Evolutionary conservation across 768 basidiomycete genomes (phyloP), one percentile per base, ranked within the genome.

Genomic region (Tulasnella sp.): DNA sequence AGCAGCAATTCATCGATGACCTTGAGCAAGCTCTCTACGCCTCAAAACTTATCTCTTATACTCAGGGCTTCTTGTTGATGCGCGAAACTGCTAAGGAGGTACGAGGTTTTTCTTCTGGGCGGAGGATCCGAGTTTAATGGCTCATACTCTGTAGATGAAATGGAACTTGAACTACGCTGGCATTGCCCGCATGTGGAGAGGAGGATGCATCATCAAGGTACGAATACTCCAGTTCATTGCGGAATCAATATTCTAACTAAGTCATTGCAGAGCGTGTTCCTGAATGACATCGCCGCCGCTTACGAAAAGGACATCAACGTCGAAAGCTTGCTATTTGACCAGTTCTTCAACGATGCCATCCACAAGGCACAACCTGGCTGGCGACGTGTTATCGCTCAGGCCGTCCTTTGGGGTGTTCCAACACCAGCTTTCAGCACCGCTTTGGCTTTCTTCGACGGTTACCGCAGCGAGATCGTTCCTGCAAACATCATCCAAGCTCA

Each of bases 51-150:
- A 97, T 98, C 84, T 99, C 97, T 40, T 99, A 99, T 89, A 95
- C 97, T 6, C 98, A 99, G 87, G 98, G 98, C 82, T 99, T 99
- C 89, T 97, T 99, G 92, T 91, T 99, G 84, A 98, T 99, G 96
- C 90, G 98, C 82, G 94, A 98, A 87, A 97, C 96, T 74, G 98
- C 97, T 68, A 95, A 95, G 86, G 96, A 98, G 89, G 93, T 91
- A 72, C 79, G 86, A 83, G 48, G 39, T 39, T 34, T 24, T 12
- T 68, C 16, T 62, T 7, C 73, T 19, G 19, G 36, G 19, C 46
- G n/a, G 24, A 58, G 40, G 39, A 46, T 76, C 3, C 75, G 75
- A 38, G 7, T 18, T 42, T 76, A 46, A 62, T 19, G 39, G 24
- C 56, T 27, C 52, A 39, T 62, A 36, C 19, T 21, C 10, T 42